These are phyloP conservation scores for Coprinopsis strossmayeri DNA, from an alignment of 768 basidiomycete genomes.

Conservation along the genomic window DNA sequence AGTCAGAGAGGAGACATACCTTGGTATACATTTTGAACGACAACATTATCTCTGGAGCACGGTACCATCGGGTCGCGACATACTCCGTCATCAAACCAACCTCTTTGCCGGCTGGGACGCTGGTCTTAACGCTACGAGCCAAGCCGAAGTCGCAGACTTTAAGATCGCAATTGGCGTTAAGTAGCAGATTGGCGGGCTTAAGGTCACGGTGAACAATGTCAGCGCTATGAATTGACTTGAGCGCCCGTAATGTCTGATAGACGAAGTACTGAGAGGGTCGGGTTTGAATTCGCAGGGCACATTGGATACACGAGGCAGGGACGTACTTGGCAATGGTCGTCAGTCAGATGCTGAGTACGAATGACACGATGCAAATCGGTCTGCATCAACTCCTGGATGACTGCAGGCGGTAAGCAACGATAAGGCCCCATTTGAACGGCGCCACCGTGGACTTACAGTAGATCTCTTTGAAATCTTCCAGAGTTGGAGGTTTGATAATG, in stretches of 20 bases:
- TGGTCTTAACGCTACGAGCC: constrained; percentile 58
- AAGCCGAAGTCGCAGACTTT: constrained; percentile 90
- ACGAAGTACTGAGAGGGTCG: constrained; percentile 55
- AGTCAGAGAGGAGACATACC: constrained; percentile 24
- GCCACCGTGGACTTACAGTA: constrained; percentile 46
- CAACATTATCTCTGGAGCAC: constrained; percentile 92
- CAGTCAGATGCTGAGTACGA: constrained; percentile 81
- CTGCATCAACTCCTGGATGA: constrained; percentile 86
- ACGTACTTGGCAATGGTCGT: constrained; percentile 79
- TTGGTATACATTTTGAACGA: constrained; percentile 88
- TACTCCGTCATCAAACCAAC: constrained; percentile 74
- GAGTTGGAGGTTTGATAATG: constrained; percentile 73
- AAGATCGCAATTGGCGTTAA: constrained; percentile 87
- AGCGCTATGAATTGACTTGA: constrained; percentile 87
- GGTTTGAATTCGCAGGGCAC: constrained; percentile 31
- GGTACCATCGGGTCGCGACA: constrained; percentile 90
- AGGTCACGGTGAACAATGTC: constrained; percentile 74
- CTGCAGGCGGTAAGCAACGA: constrained; percentile 25
- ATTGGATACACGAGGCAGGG: background rate
- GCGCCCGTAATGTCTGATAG: constrained; percentile 78
- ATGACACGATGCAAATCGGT: constrained; percentile 90
- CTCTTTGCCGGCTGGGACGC: constrained; percentile 51
- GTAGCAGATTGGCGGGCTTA: constrained; percentile 82
- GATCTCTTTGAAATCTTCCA: constrained; percentile 81
- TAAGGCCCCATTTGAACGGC: background rate